Conservation (phyloP, 768 basidiomycete species). For the Russula compacta region DNA sequence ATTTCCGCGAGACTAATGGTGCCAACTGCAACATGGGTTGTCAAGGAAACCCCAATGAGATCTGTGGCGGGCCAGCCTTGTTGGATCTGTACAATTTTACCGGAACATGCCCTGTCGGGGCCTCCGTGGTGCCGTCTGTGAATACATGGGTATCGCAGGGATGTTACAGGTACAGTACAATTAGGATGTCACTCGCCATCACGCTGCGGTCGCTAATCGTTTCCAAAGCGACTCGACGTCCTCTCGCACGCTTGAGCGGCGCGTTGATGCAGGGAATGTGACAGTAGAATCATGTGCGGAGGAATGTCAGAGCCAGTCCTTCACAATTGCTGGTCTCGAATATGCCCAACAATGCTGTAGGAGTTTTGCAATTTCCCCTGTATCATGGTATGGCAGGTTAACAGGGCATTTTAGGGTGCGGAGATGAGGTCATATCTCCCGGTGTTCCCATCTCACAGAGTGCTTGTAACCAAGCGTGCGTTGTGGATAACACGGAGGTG, state of each 20-base stretch:
- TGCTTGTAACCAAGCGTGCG: slow-evolving; percentile 3
- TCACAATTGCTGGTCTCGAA: background rate
- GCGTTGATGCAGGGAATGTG: background rate
- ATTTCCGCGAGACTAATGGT: background rate
- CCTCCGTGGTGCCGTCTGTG: background rate
- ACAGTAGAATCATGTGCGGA: background rate
- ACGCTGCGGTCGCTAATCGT: background rate
- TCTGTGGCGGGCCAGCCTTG: background rate
- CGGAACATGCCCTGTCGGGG: background rate
- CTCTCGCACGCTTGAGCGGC: background rate
- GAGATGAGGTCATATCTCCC: background rate
- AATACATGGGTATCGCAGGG: background rate
- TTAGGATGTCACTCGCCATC: background rate
- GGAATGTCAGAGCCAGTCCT: background rate
- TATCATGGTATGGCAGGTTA: background rate
- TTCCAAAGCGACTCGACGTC: background rate
- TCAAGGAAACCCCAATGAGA: background rate
- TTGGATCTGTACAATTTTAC: slow-evolving; percentile 3
- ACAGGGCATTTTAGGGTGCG: background rate
- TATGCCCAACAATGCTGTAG: too few relatives aligned
- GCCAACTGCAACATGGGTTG: background rate
- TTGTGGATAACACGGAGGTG: background rate
- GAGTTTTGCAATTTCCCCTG: too few relatives aligned
- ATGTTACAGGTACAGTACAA: background rate
- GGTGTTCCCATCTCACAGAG: background rate